Base-by-base conservation (phyloP, 352 stramenopile genomes). In the Globisporangium cylindrosporum region DNA sequence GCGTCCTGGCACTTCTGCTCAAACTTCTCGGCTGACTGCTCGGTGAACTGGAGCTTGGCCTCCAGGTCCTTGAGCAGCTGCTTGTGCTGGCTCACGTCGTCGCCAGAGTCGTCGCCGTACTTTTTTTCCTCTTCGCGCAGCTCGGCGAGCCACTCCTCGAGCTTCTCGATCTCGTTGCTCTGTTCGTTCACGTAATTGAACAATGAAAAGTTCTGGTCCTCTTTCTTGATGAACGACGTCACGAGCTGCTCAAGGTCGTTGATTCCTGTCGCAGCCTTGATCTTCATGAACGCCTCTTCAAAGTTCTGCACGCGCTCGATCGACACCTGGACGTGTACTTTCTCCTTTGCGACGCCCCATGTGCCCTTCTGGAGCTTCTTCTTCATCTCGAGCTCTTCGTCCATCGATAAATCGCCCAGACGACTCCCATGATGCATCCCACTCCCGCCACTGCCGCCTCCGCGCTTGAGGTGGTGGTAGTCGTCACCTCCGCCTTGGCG, bases 131-230 rank as follows among this genome's bases (percentile, higher is more conserved):
- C 93, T 14, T 97, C 76, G 20, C 77, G 80, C 74, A 89, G 56
- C 51, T 80, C 76, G 27, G 81, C 65, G 64, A 96, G 82, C 67
- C 88, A 79, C 65, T 97, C 90, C 48, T 97, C 88, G 18, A 97
- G 80, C 66, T 94, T 96, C 58, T 98, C 94, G 68, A 98, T 94
- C 69, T 98, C 94, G 66, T 95, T 97, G 59, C 81, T 94, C 76
- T 98, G 93, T 67, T 98, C 91, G 70, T 98, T 98, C 22, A 98
- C 86, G 66, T 98, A 98, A 74, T 97, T 98, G 72, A 99, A 98
- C 6, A 98, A 70, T 38, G 89, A 97, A 71, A 98, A 99, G 77
- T 98, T 99, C 61, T 98, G 89, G 63, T 98, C 95, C 82, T 99
- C 96, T 38, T 98, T 98, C 74, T 97, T 90, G 69, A 98, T 97